Evolutionary conservation across 805 yeast genomes (phyloP), one percentile per base, ranked within the genome.

Genomic region (Pichia rugopelliculosa): DNA sequence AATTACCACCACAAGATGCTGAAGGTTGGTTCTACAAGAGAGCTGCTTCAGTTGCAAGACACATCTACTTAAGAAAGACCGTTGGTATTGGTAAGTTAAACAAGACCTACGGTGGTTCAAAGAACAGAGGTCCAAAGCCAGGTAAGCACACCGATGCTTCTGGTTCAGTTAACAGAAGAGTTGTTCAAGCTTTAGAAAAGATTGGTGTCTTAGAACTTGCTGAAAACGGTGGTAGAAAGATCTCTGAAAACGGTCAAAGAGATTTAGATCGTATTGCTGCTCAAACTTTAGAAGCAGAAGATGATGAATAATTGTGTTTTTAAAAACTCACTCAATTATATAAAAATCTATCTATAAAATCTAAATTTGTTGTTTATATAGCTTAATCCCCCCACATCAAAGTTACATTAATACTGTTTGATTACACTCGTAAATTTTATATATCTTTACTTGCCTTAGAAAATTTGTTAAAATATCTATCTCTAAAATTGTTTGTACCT

Each of bases 261-360:
- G 99, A 93, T 80, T 86, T 93, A 80, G 99, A 93, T 81, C 97
- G 99, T 84, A 91, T 91, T 75, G 98, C 98, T 71, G 96, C 96
- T 74, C 96, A 89, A 80, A 88, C 96, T 73, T 82, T 87, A 74
- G 96, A 89, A 79, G 82, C 81, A 71, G 93, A 86, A 69, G 95
- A 86, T 70, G 78, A 74, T 61, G 73, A 72, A 65, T 64, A 63
- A 56, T 54, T 56, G 54, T 53, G 53, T 52, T 33, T 25, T 7
- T 23, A 24, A 3, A 20, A 17, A 11, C 4, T 39, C 30, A 38
- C 7, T 36, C 11, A 36, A 18, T 36, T 36, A 36, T 18, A 18
- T 18, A 17, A 18, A 18, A 24, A 39, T 39, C 20, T 17, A 25
- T 39, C 20, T 27, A 24, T 39, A 24, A 37, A 44, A 30, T 33